phyloP scores from a whole-genome alignment of 1,284 basidiomycete genomes.

The Afroboletus lepidellus region DNA sequence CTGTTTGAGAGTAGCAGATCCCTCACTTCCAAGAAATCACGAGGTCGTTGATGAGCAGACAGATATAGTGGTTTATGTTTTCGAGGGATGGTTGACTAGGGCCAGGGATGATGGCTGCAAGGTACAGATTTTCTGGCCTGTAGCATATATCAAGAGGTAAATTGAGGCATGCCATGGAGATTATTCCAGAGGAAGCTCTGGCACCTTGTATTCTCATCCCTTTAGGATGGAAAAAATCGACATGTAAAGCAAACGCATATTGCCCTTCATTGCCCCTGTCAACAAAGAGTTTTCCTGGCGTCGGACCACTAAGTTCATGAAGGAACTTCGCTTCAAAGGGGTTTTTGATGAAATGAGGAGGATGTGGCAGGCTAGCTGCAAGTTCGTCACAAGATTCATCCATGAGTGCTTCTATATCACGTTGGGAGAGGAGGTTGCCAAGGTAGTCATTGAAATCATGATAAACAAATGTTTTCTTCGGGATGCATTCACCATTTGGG shows the following conservation, averaged over 20 bases:
- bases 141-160: background rate
- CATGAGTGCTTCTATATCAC: background rate
- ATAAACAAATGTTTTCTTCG: constrained; percentile 1
- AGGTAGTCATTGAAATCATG: constrained; percentile 10
- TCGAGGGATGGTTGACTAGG: background rate
- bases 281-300: background rate
- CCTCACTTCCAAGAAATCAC: constrained; percentile 8
- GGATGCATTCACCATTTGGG: background rate
- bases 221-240: background rate
- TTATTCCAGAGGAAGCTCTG: background rate
- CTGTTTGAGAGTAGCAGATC: constrained; percentile 1
- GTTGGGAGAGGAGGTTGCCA: background rate
- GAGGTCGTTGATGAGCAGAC: background rate
- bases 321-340: background rate
- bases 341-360: background rate
- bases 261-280: background rate
- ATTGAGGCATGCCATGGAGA: background rate
- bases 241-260: background rate
- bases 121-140: background rate
- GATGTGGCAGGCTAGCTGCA: background rate
- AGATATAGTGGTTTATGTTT: background rate
- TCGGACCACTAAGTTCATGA: background rate
- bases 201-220: background rate
- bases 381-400: background rate
- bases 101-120: background rate